Percentiles rank a stretch among this genome's conserved stretches.
Conservation (phyloP, 495 filamentous ascomycete species). For the Penicillium steckii region DNA sequence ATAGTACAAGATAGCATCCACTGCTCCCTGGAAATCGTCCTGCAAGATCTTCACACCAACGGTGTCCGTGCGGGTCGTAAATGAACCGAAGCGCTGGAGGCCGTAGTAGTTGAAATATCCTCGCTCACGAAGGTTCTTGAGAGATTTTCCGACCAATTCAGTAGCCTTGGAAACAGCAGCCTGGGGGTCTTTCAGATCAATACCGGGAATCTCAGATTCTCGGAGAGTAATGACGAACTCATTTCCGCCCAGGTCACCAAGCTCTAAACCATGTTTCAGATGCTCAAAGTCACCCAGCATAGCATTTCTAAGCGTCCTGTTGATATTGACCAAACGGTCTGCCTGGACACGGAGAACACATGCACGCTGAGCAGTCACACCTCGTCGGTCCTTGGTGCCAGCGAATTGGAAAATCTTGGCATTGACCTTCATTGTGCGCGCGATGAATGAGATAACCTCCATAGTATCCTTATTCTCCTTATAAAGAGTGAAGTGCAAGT, state of each 20-base stretch:
- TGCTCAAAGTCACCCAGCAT: slow-evolving; percentile 77
- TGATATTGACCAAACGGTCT: slow-evolving; percentile 61
- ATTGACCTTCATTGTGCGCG: slow-evolving; percentile 64
- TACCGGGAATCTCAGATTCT: slow-evolving; percentile 65
- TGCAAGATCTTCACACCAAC: slow-evolving; percentile 81
- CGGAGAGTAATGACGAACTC: slow-evolving; percentile 89
- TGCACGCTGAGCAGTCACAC: slow-evolving; percentile 82
- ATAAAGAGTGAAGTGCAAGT: slow-evolving; percentile 90
- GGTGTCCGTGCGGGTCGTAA: slow-evolving; percentile 73
- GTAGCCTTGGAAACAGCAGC: slow-evolving; percentile 41
- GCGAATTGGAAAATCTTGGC: slow-evolving; percentile 76
- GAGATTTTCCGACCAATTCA: slow-evolving; percentile 53
- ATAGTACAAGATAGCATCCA: slow-evolving; percentile 69
- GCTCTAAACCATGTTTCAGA: slow-evolving; percentile 62
- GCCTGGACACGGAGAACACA: slow-evolving; percentile 66
- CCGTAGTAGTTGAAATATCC: slow-evolving; percentile 98
- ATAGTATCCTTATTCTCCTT: slow-evolving; percentile 99
- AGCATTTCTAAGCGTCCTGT: slow-evolving; percentile 59
- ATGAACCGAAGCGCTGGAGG: slow-evolving; percentile 89
- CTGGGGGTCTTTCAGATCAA: slow-evolving; percentile 39
- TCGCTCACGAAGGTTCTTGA: slow-evolving; percentile 53
- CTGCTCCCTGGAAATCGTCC: slow-evolving; percentile 73
- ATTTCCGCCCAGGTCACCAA: slow-evolving; percentile 84
- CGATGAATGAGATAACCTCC: slow-evolving; percentile 77
- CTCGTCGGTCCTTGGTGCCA: slow-evolving; percentile 91